These are phyloP conservation scores for Luffa acutangula DNA, from an alignment of 306 rosid species.

Conservation along the genomic window DNA sequence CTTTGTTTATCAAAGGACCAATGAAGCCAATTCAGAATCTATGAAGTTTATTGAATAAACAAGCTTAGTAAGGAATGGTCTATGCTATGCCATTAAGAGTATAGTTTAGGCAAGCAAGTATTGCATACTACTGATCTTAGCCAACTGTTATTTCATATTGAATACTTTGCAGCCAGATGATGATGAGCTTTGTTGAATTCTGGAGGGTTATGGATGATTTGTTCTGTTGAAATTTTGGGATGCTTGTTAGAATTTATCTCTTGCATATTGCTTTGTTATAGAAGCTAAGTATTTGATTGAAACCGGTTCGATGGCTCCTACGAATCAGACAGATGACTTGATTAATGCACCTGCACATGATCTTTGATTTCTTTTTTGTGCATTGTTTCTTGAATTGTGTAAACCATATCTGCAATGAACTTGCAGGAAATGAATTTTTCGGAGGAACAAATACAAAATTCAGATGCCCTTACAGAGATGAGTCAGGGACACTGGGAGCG, in stretches of 20 bases:
- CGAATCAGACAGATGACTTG: not conserved
- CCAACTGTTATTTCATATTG: not conserved
- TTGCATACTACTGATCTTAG: not conserved
- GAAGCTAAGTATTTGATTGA: not conserved
- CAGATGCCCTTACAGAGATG: slow-evolving; percentile 76
- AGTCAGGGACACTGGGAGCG: slow-evolving; percentile 99
- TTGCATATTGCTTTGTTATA: not conserved
- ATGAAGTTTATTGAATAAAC: not conserved
- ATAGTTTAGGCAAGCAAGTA: not conserved
- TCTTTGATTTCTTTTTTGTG: not conserved
- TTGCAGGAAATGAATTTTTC: slow-evolving; percentile 59
- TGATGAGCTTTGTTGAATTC: not conserved
- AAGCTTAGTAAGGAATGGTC: not conserved
- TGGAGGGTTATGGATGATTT: not conserved
- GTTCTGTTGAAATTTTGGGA: not conserved
- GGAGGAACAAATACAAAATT: slow-evolving; percentile 66
- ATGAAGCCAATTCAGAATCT: not conserved
- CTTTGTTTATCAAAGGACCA: not conserved
- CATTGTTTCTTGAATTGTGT: not conserved
- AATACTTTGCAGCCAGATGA: not conserved
- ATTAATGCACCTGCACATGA: not conserved
- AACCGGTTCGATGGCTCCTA: not conserved
- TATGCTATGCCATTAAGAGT: not conserved
- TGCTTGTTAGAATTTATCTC: not conserved
- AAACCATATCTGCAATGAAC: not conserved